phyloP scores from a whole-genome alignment of 2,329 filamentous ascomycete genomes.

The Aspergillus fumigatiaffinis region DNA sequence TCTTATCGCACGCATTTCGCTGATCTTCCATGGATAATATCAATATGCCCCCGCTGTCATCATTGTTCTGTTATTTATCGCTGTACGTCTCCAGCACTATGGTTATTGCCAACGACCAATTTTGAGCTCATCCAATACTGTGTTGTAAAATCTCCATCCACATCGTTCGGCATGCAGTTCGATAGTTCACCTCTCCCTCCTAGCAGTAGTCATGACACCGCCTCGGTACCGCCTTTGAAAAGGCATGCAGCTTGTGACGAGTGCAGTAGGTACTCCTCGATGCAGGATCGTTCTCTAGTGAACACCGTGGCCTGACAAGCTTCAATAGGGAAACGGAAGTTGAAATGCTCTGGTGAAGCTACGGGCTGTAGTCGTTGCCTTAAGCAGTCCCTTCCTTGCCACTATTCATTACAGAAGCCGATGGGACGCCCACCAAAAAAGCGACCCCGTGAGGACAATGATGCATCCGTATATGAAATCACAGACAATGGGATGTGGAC shows the following conservation, averaged over 20 bases:
- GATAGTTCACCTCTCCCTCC: conserved; percentile 4
- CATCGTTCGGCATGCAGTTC: conserved; percentile 8
- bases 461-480: conserved; percentile 11
- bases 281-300: not conserved
- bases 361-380: conserved; percentile 41
- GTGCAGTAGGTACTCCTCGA: conserved; percentile 38
- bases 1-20: conserved; percentile 21
- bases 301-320: conserved; percentile 12
- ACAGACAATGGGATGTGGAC: conserved; percentile 19
- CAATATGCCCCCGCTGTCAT: not conserved
- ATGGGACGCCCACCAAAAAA: conserved; percentile 47
- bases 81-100: not conserved
- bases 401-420: conserved; percentile 47
- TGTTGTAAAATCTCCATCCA: not conserved
- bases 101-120: not conserved
- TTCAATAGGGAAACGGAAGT: conserved; percentile 42
- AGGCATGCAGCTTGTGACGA: conserved; percentile 48
- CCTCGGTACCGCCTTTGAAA: conserved; percentile 28
- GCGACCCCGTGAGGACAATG: conserved; percentile 29
- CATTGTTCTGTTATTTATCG: not conserved
- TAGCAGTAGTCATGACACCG: conserved; percentile 6
- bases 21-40: conserved; percentile 4
- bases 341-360: conserved; percentile 47
- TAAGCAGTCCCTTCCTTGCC: conserved; percentile 40
- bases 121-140: not conserved